phyloP scores from a whole-genome alignment of 1,139 yeast genomes.

The Taphrina wiesneri region DNA sequence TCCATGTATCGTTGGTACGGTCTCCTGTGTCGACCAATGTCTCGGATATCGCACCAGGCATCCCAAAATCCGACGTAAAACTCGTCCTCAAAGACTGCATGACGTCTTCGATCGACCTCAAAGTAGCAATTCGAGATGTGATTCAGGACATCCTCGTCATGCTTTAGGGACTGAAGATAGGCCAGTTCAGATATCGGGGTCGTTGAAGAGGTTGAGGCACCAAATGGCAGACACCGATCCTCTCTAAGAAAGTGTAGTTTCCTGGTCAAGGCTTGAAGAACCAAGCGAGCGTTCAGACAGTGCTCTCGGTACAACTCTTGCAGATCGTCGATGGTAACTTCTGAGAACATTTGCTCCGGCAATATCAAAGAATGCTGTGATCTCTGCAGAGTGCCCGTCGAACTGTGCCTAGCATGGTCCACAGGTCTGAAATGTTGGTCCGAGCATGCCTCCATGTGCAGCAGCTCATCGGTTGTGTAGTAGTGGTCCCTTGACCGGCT shows the following conservation, averaged over 20 bases:
- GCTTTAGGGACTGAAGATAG: neutral
- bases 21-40: slow-evolving; percentile 4
- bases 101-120: slow-evolving; percentile 1
- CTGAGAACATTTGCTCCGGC: neutral
- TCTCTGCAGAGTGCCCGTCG: neutral
- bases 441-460: neutral
- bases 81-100: slow-evolving; percentile 1
- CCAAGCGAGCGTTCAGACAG: slow-evolving; percentile 21
- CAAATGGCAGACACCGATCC: slow-evolving; percentile 7
- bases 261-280: slow-evolving; percentile 16
- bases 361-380: neutral
- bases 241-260: slow-evolving; percentile 12
- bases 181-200: neutral
- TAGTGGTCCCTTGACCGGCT: neutral
- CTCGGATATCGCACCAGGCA: slow-evolving; percentile 22
- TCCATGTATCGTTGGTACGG: slow-evolving; percentile 12
- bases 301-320: slow-evolving; percentile 2
- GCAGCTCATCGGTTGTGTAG: neutral
- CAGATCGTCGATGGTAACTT: neutral
- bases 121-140: slow-evolving; percentile 10
- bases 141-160: slow-evolving; percentile 5
- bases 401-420: neutral
- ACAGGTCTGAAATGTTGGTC: neutral
- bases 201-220: slow-evolving; percentile 15
- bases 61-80: slow-evolving; percentile 28